Base-by-base conservation (phyloP, 257 asterid genomes). In the Solanum okadae region DNA sequence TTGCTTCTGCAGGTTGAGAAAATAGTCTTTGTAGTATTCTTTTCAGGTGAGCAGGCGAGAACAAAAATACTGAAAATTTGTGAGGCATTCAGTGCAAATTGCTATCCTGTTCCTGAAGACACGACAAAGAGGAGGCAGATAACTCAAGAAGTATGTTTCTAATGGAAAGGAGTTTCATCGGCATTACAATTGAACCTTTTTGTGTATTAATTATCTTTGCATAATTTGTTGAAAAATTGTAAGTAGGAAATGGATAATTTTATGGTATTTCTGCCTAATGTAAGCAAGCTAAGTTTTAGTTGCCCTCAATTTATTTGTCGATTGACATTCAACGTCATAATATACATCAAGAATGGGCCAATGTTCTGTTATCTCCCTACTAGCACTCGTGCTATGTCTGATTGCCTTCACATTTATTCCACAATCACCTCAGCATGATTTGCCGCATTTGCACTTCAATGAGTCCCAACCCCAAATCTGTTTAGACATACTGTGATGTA, bases 41-140 rank as follows among this genome's bases (percentile, higher is more conserved):
- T 95, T 98, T 97, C 99, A 59, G 98, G 99, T 35, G 99, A 96
- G 94, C 99, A 96, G 90, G 99, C 98, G 33, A 96, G 98, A 88
- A 93, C 92, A 79, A 97, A 97, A 93, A 94, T 96, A 87, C 90
- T 95, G 84, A 97, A 94, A 94, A 97, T 97, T 88, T 97, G 99
- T 91, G 99, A 97, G 83, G 98, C 99, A 84, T 97, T 96, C 90
- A 97, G 96, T 65, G 98, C 99, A 85, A 97, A 92, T 89, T 97
- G 99, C 95, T 97, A 94, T 88, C 99, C 99, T 71, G 96, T 96
- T 90, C 98, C 99, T 10, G 98, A 97, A 91, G 98, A 97, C 73
- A 71, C 91, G 63, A 92, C 91, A 88, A 97, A 94, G 89, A 90
- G 98, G 89, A 94, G 95, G 90, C 99, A 97, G 91, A 93, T 97